phyloP scores from a whole-genome alignment of 306 rosid species.

The barrel medic (Medicago truncatula) region DNA sequence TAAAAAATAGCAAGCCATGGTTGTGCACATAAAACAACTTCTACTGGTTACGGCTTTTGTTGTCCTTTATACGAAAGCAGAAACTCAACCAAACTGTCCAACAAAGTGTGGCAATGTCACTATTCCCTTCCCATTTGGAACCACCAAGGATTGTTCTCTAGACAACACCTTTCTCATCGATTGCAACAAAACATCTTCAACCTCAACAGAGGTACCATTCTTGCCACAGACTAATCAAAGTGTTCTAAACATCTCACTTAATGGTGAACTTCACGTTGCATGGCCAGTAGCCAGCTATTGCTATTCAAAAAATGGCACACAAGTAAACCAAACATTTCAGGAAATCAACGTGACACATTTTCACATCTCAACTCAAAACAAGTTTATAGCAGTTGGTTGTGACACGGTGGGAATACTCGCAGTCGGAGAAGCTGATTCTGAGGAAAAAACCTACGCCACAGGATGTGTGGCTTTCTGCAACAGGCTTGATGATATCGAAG shows the following conservation, averaged over 20 bases:
- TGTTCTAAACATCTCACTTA: constrained; percentile 23
- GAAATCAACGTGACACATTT: background rate
- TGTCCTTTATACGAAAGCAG: background rate
- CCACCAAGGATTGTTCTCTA: constrained; percentile 9
- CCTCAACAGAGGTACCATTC: background rate
- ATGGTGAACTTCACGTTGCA: constrained; percentile 37
- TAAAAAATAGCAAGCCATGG: background rate
- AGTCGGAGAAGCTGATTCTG: fast-evolving
- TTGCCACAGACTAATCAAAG: background rate
- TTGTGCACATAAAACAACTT: background rate
- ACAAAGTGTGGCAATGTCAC: background rate
- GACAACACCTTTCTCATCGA: constrained; percentile 37
- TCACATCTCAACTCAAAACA: constrained; percentile 26
- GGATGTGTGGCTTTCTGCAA: background rate
- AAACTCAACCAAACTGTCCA: constrained; percentile 28
- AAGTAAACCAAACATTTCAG: fast-evolving
- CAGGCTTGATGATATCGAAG: fast-evolving
- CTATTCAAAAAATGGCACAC: background rate
- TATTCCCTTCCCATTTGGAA: constrained; percentile 49
- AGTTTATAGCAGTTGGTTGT: constrained; percentile 7
- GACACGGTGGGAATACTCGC: background rate
- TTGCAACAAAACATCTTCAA: constrained; percentile 7
- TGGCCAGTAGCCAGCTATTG: constrained; percentile 10
- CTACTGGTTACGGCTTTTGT: background rate
- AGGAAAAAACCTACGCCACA: background rate